Percentiles rank a stretch among this genome's conserved stretches.
Evolutionary conservation across 495 filamentous ascomycete genomes (phyloP).

Genomic region (Ramalina peruviana): DNA sequence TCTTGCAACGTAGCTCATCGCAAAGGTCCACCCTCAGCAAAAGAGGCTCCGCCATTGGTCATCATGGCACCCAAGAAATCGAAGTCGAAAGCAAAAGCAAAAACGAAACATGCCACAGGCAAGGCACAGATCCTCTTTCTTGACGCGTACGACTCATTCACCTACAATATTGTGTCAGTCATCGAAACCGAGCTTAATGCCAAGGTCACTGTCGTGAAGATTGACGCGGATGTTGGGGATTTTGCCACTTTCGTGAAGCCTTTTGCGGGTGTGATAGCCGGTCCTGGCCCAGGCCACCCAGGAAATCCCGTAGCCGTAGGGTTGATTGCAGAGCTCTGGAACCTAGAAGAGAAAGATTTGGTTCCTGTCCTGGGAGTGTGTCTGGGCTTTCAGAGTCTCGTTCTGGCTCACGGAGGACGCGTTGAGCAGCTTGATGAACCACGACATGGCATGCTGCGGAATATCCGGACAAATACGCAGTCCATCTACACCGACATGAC

Average conservation of each 20-base stretch:
- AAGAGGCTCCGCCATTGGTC: too few species aligned
- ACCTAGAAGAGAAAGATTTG: conserved; percentile 37
- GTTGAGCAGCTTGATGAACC: conserved; percentile 51
- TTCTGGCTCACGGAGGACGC: conserved; percentile 46
- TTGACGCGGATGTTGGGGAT: conserved; percentile 37
- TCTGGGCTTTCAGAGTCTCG: conserved; percentile 80
- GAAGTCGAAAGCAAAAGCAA: too few species aligned
- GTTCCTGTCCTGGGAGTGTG: conserved; percentile 81
- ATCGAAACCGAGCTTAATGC: conserved; percentile 34
- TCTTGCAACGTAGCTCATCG: too few species aligned
- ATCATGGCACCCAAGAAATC: too few species aligned
- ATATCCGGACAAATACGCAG: conserved; percentile 36
- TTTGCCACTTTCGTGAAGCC: conserved; percentile 37
- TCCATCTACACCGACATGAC: conserved; percentile 43
- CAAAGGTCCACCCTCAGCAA: too few species aligned
- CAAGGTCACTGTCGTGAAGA: conserved; percentile 55
- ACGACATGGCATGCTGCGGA: conserved; percentile 66
- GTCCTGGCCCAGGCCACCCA: conserved; percentile 65
- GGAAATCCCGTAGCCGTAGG: conserved; percentile 59
- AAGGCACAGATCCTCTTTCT: conserved; percentile 53
- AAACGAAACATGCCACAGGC: too few species aligned
- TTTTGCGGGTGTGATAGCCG: conserved; percentile 66
- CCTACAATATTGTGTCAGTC: conserved; percentile 79
- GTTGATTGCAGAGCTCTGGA: conserved; percentile 67
- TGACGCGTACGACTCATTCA: conserved; percentile 92